A percentile compares a stretch with the other conserved stretches of the same genome.
Evolutionary conservation across 805 yeast species (phyloP).

Genomic region (Wickerhamomyces pijperi): DNA sequence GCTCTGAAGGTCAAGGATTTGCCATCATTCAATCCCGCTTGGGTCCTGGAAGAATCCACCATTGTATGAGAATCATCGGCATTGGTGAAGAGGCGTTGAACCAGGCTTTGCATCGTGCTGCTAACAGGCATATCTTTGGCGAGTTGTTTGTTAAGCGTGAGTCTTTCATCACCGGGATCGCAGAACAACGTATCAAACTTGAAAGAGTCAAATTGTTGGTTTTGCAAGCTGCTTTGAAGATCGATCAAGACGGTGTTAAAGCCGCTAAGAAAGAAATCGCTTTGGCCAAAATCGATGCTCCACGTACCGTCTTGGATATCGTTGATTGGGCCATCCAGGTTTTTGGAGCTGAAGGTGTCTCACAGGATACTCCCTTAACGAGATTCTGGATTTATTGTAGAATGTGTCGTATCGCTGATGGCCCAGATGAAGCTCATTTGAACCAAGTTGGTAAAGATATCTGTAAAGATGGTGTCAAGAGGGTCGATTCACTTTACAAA

Average conservation of each 20-base stretch:
- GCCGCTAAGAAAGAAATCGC: slow-evolving; percentile 46
- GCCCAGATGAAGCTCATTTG: slow-evolving; percentile 60
- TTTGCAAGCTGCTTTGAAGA: slow-evolving; percentile 48
- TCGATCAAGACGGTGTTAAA: slow-evolving; percentile 43
- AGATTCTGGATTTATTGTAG: slow-evolving; percentile 38
- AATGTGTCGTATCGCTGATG: slow-evolving; percentile 55
- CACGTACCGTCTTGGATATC: slow-evolving; percentile 38
- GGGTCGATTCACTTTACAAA: slow-evolving; percentile 22
- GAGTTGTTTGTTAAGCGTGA: slow-evolving; percentile 38
- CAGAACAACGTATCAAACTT: slow-evolving; percentile 41
- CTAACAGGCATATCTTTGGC: slow-evolving; percentile 41
- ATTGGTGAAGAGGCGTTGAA: slow-evolving; percentile 45
- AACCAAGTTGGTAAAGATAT: slow-evolving; percentile 42
- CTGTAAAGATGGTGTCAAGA: slow-evolving; percentile 25
- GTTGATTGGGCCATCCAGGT: slow-evolving; percentile 55
- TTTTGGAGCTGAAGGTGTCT: slow-evolving; percentile 55
- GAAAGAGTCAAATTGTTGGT: slow-evolving; percentile 43
- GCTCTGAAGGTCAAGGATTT: slow-evolving; percentile 48
- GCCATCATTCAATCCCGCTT: slow-evolving; percentile 52
- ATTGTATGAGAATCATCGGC: slow-evolving; percentile 57
- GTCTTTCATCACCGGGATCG: slow-evolving; percentile 34
- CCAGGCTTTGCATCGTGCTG: slow-evolving; percentile 38
- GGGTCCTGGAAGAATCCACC: slow-evolving; percentile 65
- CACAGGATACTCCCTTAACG: slow-evolving; percentile 50
- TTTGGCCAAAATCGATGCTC: slow-evolving; percentile 53